Evolutionary conservation across 2,329 filamentous ascomycete species (phyloP), one percentile per base, ranked within the genome.

Genomic region (Colletotrichum cuscutae): DNA sequence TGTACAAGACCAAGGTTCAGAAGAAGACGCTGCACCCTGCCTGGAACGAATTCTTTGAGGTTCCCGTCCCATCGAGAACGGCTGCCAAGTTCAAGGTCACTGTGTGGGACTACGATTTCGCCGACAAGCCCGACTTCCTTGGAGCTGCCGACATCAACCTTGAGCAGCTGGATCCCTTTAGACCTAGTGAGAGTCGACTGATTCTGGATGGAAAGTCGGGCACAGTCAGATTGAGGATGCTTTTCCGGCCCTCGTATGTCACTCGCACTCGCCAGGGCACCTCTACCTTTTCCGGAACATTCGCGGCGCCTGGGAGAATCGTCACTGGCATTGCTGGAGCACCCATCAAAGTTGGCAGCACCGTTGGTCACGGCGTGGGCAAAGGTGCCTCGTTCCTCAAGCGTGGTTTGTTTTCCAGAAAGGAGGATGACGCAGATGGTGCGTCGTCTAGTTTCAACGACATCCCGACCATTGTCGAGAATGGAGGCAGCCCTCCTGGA

Each of bases 21-120:
- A 99, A 98, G 90, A 99, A 99, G 89, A 98, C 97, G 0, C 89
- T 99, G 4, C 92, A 97, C 77, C 97, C 97, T 0, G 89, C 91
- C 0, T 99, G 97, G 97, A 98, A 98, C 80, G 97, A 99, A 80
- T 95, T 91, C 82, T 99, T 99, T 79, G 95, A 98, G 81, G 88
- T 94, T 1, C 87, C 91, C 1, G 86, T 99, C 65, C 91, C 94
- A 22, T 97, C 95, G 15, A 90, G 97, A 71, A 98, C 95, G 19
- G 95, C 89, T 0, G 93, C 95, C 49, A 90, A 97, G 30, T 97
- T 99, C 83, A 88, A 88, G 37, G 91, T 95, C 78, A 93, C 94
- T 68, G 92, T 98, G 2, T 97, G 92, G 81, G 97, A 99, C 80
- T 99, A 96, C 90, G 97, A 99, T 81, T 97, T 98, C 86, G 96